phyloP scores from a whole-genome alignment of 139 green algal genomes.

The Tetradesmus lagerheimii region DNA sequence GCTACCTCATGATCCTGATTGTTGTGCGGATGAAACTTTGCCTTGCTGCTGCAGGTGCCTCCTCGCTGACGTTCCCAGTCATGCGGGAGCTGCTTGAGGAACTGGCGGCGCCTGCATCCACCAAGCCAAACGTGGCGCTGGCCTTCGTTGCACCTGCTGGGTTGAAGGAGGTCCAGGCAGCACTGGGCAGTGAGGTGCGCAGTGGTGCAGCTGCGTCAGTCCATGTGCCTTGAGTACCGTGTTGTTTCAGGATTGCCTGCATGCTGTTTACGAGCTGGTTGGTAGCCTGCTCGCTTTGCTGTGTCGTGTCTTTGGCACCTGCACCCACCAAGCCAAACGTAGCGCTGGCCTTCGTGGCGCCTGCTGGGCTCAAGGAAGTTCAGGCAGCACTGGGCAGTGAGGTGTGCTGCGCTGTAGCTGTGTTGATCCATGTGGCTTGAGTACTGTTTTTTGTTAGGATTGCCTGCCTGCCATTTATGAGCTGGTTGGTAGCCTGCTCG shows the following conservation, averaged over 20 bases:
- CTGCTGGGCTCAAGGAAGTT: neutral
- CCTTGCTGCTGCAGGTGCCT: constrained; percentile 50
- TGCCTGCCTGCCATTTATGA: too few species aligned
- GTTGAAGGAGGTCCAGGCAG: constrained; percentile 21
- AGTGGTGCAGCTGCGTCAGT: too few species aligned
- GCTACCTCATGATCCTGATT: too few species aligned
- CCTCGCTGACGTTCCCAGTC: constrained; percentile 52
- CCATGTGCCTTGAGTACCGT: too few species aligned
- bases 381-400: neutral
- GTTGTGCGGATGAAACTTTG: too few species aligned
- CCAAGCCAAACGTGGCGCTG: constrained; percentile 22
- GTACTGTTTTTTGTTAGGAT: too few species aligned
- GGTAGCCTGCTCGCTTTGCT: too few species aligned
- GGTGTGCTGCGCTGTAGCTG: neutral
- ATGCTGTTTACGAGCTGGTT: too few species aligned
- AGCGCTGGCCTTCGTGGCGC: neutral
- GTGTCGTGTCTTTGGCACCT: too few species aligned
- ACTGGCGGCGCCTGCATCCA: neutral
- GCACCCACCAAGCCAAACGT: neutral
- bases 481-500: too few species aligned
- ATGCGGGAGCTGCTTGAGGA: constrained; percentile 31
- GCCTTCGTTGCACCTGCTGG: constrained; percentile 28
- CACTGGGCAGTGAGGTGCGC: neutral
- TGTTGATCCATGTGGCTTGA: too few species aligned
- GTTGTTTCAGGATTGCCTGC: too few species aligned